phyloP scores from a whole-genome alignment of 768 basidiomycete species.

The Trichaptum fuscoviolaceum region DNA sequence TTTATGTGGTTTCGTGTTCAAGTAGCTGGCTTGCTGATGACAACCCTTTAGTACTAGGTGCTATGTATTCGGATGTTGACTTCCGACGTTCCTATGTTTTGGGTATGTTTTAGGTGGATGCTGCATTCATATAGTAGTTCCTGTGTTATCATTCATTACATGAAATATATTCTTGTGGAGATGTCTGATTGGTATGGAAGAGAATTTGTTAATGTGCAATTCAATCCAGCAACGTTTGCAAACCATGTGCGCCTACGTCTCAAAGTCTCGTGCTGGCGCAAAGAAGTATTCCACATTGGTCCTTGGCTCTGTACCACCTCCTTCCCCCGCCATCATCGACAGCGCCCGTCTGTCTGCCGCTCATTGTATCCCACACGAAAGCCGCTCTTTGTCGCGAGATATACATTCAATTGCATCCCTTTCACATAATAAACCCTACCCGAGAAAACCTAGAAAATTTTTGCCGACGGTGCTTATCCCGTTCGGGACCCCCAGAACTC shows the following conservation, averaged over 20 bases:
- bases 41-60: background rate
- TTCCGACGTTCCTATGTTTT: background rate
- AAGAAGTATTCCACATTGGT: background rate
- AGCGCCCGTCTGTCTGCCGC: background rate
- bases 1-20: background rate
- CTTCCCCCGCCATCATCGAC: background rate
- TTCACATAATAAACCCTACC: background rate
- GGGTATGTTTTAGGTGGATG: background rate
- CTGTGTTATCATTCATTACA: background rate
- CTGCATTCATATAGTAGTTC: background rate
- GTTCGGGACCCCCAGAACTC: background rate
- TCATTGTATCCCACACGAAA: background rate
- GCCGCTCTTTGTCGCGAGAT: background rate
- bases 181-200: background rate
- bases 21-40: background rate
- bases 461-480: constrained; percentile 1
- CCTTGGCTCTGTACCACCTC: background rate
- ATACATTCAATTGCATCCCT: background rate
- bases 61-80: background rate
- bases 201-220: background rate
- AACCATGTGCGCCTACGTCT: background rate
- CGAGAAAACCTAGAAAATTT: constrained; percentile 1
- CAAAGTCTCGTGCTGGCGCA: background rate
- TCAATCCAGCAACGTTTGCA: background rate
- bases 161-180: background rate